Evolutionary conservation across 306 rosid genomes (phyloP).

Genomic region (Albizia julibrissin): DNA sequence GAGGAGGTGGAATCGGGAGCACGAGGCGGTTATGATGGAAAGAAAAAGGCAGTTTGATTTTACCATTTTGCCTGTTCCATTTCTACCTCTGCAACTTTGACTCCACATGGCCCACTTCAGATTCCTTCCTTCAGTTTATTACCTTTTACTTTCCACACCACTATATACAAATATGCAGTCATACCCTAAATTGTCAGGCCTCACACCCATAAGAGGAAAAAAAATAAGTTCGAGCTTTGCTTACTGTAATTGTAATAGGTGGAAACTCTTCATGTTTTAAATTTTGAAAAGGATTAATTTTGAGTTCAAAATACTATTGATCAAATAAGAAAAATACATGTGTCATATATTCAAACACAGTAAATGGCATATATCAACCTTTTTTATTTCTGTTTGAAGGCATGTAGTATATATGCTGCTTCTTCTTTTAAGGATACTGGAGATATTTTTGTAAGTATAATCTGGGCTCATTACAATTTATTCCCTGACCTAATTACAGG

Average conservation of each 20-base stretch:
- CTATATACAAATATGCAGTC: too few relatives aligned
- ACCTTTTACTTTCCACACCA: not conserved
- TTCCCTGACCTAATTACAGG: too few relatives aligned
- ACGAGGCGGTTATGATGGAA: not conserved
- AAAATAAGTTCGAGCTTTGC: too few relatives aligned
- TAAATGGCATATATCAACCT: not conserved
- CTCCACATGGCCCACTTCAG: not conserved
- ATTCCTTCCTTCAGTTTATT: not conserved
- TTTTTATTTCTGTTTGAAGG: not conserved
- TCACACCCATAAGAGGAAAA: too few relatives aligned
- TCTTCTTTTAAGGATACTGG: not conserved
- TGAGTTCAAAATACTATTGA: too few relatives aligned
- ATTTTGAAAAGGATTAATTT: too few relatives aligned
- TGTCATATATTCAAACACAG: too few relatives aligned
- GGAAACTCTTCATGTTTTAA: too few relatives aligned
- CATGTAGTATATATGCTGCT: too few relatives aligned
- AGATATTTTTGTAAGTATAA: not conserved
- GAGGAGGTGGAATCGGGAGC: not conserved
- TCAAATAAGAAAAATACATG: too few relatives aligned
- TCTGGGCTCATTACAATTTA: not conserved
- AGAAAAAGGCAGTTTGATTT: not conserved
- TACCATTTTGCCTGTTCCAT: not conserved
- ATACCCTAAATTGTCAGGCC: too few relatives aligned
- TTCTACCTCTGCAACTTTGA: not conserved
- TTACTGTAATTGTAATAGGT: too few relatives aligned